Base-by-base conservation (phyloP, 108 stramenopile species). In the Cyclotella kingstonii region DNA sequence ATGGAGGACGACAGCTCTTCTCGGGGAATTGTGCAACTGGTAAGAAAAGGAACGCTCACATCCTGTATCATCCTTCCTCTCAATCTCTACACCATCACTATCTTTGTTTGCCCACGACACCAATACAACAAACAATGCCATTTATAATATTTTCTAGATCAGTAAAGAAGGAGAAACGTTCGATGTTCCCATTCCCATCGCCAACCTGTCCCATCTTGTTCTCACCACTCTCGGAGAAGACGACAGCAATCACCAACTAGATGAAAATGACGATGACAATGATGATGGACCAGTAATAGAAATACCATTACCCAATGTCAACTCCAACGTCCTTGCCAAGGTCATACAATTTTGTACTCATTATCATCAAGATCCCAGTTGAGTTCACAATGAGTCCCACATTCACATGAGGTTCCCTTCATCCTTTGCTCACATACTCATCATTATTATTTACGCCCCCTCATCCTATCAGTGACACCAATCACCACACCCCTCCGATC, bases 261-360 rank as follows among this genome's bases (percentile, higher is more conserved):
- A 89, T 27, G 91, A 93, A 18, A 79, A 84, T 19, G 76, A 81
- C 35, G 94, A 91, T 1, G 86, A 86, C 18, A 77, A 78, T 18
- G 90, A 81, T 38, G 91, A 79, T 19, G 93, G 77, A 14, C 76
- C 82, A 21, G 60, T 70, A 12, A 83, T 84, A 28, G 94, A 98
- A 62, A 95, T 99, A 60, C 99, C 98, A 4, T 68, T 98, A 9
- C 97, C 97, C 29, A 98, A 98, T 63, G 98, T 99, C 10, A 94
- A 91, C 65, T 66, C 85, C 12, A 53, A 58, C 21, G 94, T 98
- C 2, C 81, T 99, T 54, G 76, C 78, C 22, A 99, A 99, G 84
- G 96, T 99, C 1, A 95, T 99, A 49, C 97, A 98, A 66, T 99
- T 86, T 75, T 95, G 94, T 59, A 86, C 74, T 8, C 97, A 97